These are phyloP conservation scores for Monosporascus sp. DNA, from an alignment of 2,329 filamentous ascomycete species.

Conservation along the genomic window DNA sequence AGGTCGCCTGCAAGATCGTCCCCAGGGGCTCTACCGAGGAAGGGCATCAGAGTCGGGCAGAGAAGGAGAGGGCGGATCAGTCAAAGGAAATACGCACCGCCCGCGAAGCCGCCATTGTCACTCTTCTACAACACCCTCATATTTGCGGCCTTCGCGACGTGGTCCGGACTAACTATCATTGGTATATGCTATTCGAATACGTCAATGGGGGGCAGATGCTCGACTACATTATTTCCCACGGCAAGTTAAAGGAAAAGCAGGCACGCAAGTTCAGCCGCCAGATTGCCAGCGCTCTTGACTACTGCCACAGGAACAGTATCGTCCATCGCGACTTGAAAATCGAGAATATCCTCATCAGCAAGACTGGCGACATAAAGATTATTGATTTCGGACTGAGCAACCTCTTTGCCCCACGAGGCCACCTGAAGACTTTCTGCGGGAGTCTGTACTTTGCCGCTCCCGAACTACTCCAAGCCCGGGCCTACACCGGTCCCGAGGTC, in stretches of 20 bases:
- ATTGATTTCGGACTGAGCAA: constrained; percentile 99
- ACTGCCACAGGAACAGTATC: constrained; percentile 96
- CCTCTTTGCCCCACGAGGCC: constrained; percentile 77
- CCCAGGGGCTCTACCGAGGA: constrained; percentile 87
- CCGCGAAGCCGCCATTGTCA: constrained; percentile 93
- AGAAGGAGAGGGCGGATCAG: constrained; percentile 87
- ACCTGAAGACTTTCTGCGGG: constrained; percentile 95
- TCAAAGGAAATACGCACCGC: constrained; percentile 95
- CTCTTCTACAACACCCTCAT: constrained; percentile 87
- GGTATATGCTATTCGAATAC: constrained; percentile 99
- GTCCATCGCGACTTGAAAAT: constrained; percentile 98
- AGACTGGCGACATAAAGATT: constrained; percentile 98
- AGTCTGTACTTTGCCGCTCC: constrained; percentile 97
- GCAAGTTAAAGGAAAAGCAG: constrained; percentile 95
- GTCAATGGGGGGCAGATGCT: constrained; percentile 99
- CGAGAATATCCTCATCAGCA: constrained; percentile 98
- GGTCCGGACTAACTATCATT: constrained; percentile 93
- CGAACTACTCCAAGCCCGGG: constrained; percentile 86
- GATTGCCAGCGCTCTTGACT: constrained; percentile 93
- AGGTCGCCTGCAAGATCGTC: constrained; percentile 97
- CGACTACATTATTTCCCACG: constrained; percentile 98
- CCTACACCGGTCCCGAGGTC: constrained; percentile 94
- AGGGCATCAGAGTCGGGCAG: constrained; percentile 62
- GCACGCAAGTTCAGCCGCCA: constrained; percentile 96
- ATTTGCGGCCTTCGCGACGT: constrained; percentile 96